These are phyloP conservation scores for carrot (Daucus carota) DNA, from an alignment of 129 eudicot genomes.

Conservation along the genomic window DNA sequence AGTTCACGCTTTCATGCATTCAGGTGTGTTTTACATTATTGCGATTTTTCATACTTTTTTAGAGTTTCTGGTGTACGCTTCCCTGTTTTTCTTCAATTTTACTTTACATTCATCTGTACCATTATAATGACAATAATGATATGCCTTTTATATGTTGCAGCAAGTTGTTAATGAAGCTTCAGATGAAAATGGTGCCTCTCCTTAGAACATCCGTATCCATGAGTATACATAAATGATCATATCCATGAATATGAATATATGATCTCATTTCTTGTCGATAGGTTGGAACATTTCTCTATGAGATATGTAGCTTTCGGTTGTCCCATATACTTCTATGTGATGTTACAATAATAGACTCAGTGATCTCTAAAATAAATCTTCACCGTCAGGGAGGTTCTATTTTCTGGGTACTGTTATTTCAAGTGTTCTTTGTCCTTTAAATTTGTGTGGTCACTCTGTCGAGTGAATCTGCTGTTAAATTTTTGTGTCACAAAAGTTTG, in stretches of 20 bases:
- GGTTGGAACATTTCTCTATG: slow-evolving; percentile 3
- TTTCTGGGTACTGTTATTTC: too few species aligned
- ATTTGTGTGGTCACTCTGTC: too few species aligned
- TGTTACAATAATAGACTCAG: not conserved
- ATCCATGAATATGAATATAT: slow-evolving; percentile 14
- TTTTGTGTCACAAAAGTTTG: too few species aligned
- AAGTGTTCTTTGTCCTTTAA: too few species aligned
- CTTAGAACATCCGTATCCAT: slow-evolving; percentile 1
- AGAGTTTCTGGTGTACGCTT: not conserved
- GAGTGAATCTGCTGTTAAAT: too few species aligned
- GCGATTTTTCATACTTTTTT: not conserved
- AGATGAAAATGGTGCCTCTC: slow-evolving; percentile 32
- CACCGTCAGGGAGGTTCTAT: not conserved
- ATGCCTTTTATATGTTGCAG: slow-evolving; percentile 24
- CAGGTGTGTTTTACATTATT: slow-evolving; percentile 40
- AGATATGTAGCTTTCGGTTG: not conserved
- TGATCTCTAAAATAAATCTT: not conserved
- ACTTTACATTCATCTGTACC: not conserved
- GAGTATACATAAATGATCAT: not conserved
- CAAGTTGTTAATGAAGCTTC: slow-evolving; percentile 38
- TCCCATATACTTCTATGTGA: not conserved
- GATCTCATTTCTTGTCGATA: slow-evolving; percentile 7
- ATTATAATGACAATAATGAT: not conserved
- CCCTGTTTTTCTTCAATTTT: not conserved
- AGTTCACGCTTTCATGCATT: slow-evolving; percentile 60